These are phyloP conservation scores for Skeletonema marinoi DNA, from an alignment of 108 stramenopile genomes.

Conservation along the genomic window DNA sequence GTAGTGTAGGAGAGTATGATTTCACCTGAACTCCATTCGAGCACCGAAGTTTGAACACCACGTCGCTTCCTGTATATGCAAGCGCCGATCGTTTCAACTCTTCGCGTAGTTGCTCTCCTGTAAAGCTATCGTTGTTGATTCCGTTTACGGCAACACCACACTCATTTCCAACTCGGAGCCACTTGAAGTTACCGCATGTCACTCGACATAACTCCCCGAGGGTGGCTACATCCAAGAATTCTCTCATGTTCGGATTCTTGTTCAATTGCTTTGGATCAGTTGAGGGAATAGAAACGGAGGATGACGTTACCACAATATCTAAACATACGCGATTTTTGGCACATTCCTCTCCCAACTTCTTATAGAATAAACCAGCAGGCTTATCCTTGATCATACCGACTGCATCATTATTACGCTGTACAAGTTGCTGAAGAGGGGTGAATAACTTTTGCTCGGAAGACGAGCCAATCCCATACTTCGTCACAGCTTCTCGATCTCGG, in stretches of 20 bases:
- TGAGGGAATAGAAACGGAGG: conserved; percentile 36
- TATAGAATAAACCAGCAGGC: conserved; percentile 61
- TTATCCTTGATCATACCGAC: conserved; percentile 15
- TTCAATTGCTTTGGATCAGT: conserved; percentile 7
- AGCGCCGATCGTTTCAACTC: conserved; percentile 53
- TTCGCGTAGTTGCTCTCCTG: conserved; percentile 46
- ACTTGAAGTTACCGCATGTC: conserved; percentile 71
- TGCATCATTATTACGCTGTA: conserved; percentile 7
- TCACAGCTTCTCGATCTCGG: conserved; percentile 51
- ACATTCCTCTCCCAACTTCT: conserved; percentile 52
- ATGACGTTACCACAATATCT: conserved; percentile 72
- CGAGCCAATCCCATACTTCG: not conserved
- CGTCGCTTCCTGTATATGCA: conserved; percentile 60
- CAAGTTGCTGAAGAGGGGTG: conserved; percentile 57
- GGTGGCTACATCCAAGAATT: conserved; percentile 79
- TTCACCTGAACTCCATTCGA: conserved; percentile 74
- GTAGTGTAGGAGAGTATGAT: conserved; percentile 40
- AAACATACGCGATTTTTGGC: conserved; percentile 55
- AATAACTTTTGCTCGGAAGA: conserved; percentile 45
- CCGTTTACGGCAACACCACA: conserved; percentile 36
- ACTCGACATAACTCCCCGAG: conserved; percentile 66
- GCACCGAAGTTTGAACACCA: conserved; percentile 81
- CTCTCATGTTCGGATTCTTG: conserved; percentile 28
- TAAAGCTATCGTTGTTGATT: conserved; percentile 8
- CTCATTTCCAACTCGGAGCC: conserved; percentile 70